phyloP scores from a whole-genome alignment of 768 basidiomycete genomes.

The Termitomyces sp. region DNA sequence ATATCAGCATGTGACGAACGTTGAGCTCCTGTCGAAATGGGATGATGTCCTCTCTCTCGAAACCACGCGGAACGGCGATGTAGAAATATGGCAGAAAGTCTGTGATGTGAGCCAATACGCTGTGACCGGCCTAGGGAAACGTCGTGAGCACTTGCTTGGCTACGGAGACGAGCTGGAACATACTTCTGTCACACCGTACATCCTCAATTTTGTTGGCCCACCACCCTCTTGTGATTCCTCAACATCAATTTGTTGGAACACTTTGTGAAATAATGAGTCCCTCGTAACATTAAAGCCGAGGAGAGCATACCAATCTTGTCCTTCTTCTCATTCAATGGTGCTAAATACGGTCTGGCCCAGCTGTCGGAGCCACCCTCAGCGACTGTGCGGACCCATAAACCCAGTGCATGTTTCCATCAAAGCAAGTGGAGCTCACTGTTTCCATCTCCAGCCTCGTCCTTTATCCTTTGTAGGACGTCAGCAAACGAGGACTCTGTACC shows the following conservation, averaged over 20 bases:
- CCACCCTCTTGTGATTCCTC: constrained; percentile 56
- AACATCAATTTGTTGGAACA: constrained; percentile 96
- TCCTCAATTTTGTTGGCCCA: constrained; percentile 45
- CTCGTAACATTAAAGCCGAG: background rate
- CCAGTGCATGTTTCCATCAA: background rate
- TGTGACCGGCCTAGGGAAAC: constrained; percentile 67
- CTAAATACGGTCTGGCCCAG: constrained; percentile 66
- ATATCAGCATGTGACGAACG: constrained; percentile 38
- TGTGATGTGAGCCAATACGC: constrained; percentile 79
- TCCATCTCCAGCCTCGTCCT: constrained; percentile 43
- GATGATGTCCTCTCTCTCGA: constrained; percentile 60
- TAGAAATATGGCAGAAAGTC: constrained; percentile 95
- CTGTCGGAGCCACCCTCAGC: constrained; percentile 75
- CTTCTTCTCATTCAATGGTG: constrained; percentile 49
- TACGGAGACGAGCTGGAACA: constrained; percentile 2
- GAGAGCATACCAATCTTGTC: constrained; percentile 62
- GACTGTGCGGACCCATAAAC: constrained; percentile 29
- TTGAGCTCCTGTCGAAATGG: constrained; percentile 71
- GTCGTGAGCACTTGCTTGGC: background rate
- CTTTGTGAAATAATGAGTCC: constrained; percentile 33
- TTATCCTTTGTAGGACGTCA: constrained; percentile 60
- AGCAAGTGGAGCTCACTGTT: constrained; percentile 30
- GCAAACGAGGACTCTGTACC: constrained; percentile 52
- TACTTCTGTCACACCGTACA: constrained; percentile 93
- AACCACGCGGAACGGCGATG: constrained; percentile 81